phyloP scores from a whole-genome alignment of 1,284 basidiomycete species.

The Malassezia psittaci region DNA sequence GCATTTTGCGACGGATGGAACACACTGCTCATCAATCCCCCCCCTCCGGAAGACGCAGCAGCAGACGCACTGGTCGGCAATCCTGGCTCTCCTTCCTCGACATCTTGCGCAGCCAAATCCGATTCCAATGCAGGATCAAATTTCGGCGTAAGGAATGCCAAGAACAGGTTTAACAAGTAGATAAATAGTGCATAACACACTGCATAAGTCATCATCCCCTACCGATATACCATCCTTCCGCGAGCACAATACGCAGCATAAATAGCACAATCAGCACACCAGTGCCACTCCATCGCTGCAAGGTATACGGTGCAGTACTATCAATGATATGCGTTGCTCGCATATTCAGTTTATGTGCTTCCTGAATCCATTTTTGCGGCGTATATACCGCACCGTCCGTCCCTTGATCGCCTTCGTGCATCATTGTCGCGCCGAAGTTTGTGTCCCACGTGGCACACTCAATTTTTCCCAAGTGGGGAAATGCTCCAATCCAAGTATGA shows the following conservation, averaged over 20 bases:
- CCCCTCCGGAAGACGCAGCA: constrained; percentile 11
- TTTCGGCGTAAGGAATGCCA: constrained; percentile 79
- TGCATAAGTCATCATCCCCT: constrained; percentile 5
- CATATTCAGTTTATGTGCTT: constrained; percentile 1
- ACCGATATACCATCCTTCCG: constrained; percentile 85
- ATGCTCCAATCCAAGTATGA: not conserved
- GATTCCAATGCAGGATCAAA: constrained; percentile 92
- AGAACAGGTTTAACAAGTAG: constrained; percentile 55
- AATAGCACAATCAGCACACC: constrained; percentile 66
- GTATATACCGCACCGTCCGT: not conserved
- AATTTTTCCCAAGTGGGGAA: not conserved
- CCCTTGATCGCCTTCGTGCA: constrained; percentile 17
- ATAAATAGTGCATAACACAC: constrained; percentile 46
- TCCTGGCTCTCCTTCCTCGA: constrained; percentile 74
- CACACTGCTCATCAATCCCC: constrained; percentile 37
- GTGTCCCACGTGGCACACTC: not conserved
- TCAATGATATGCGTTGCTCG: constrained; percentile 54
- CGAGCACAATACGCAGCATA: constrained; percentile 71
- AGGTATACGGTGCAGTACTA: constrained; percentile 75
- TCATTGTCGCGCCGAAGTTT: constrained; percentile 6
- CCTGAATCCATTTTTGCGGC: constrained; percentile 3
- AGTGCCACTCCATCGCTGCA: constrained; percentile 80
- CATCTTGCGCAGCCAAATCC: constrained; percentile 83
- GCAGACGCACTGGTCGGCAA: constrained; percentile 38
- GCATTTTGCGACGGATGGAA: constrained; percentile 51